Conservation (phyloP, 495 filamentous ascomycete genomes). For the Penicillium macrosclerotiorum region DNA sequence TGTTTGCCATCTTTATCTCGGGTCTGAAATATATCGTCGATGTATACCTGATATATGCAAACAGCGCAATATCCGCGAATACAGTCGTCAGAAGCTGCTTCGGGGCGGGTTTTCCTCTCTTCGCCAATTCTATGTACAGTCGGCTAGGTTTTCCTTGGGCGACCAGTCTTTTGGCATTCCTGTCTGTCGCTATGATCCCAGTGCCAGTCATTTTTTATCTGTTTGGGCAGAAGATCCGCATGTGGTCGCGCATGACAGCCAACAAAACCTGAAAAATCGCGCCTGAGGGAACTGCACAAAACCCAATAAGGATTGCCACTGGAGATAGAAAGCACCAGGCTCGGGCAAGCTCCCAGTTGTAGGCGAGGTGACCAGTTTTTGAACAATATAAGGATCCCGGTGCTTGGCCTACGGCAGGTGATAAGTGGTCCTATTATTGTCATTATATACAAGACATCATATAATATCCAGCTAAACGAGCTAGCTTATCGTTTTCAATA, state of each 20-base stretch:
- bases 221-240: slow-evolving; percentile 57
- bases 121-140: slow-evolving; percentile 55
- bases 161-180: slow-evolving; percentile 57
- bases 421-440: too few relatives aligned
- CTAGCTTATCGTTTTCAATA: too few relatives aligned
- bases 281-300: neutral
- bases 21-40: slow-evolving; percentile 56
- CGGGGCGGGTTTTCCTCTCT: slow-evolving; percentile 57
- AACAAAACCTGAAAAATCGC: neutral
- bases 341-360: too few relatives aligned
- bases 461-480: too few relatives aligned
- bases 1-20: slow-evolving; percentile 43
- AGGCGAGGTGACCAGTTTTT: too few relatives aligned
- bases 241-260: slow-evolving; percentile 10
- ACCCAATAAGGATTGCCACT: neutral
- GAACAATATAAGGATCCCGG: too few relatives aligned
- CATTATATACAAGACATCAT: too few relatives aligned
- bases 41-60: slow-evolving; percentile 47
- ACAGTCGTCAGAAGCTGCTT: slow-evolving; percentile 40
- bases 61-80: slow-evolving; percentile 49
- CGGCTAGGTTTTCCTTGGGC: slow-evolving; percentile 58
- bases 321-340: too few relatives aligned
- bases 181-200: slow-evolving; percentile 55
- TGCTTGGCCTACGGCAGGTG: too few relatives aligned
- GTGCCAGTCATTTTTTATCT: slow-evolving; percentile 63